phyloP scores from a whole-genome alignment of 768 basidiomycete species.

The Lyophyllum shimeji region DNA sequence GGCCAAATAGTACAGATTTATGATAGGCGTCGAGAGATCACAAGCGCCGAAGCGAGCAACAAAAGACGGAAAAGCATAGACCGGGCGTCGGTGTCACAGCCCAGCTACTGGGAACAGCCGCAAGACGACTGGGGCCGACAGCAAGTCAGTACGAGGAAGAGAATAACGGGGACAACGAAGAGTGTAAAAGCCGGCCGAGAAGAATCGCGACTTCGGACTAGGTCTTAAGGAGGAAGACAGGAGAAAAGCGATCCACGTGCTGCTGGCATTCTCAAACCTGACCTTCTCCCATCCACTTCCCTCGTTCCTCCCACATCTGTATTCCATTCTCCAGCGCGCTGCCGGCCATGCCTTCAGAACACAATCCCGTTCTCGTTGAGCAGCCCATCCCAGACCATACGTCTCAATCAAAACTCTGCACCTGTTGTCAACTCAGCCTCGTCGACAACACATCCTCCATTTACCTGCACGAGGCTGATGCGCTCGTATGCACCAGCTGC shows the following conservation, averaged over 20 bases:
- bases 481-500: slow-evolving; percentile 49
- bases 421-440: slow-evolving; percentile 41
- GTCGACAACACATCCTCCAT: slow-evolving; percentile 31
- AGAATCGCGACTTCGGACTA: not conserved
- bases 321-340: slow-evolving; percentile 20
- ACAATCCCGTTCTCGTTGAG: slow-evolving; percentile 29
- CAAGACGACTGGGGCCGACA: not conserved
- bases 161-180: not conserved
- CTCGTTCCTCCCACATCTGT: slow-evolving; percentile 14
- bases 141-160: not conserved
- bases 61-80: not conserved
- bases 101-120: not conserved
- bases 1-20: not conserved
- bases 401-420: slow-evolving; percentile 43
- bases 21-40: not conserved
- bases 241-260: slow-evolving; percentile 20
- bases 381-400: slow-evolving; percentile 25
- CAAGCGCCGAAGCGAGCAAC: not conserved
- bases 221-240: not conserved
- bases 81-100: not conserved
- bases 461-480: slow-evolving; percentile 25
- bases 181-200: not conserved
- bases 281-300: slow-evolving; percentile 4
- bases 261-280: slow-evolving; percentile 12
- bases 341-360: slow-evolving; percentile 52